Evolutionary conservation across 352 stramenopile species (phyloP).

Genomic region (Blastocystis sp.): DNA sequence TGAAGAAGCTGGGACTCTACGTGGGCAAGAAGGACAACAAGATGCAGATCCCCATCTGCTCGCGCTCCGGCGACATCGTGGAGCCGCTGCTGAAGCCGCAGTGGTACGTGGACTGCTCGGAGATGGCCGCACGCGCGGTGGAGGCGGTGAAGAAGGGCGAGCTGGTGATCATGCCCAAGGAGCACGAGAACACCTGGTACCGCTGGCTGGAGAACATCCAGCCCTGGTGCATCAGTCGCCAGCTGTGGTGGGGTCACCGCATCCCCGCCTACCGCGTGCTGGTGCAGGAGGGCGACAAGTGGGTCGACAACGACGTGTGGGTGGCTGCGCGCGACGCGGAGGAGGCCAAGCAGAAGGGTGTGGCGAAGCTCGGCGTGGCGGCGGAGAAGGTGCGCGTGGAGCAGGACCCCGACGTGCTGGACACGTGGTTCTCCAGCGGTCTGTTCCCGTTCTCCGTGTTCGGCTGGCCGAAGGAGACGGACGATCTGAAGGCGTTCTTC

Average conservation of each 20-base stretch:
- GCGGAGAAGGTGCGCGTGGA: conserved; percentile 72
- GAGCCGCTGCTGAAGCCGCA: conserved; percentile 96
- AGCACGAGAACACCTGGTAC: conserved; percentile 90
- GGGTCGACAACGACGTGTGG: conserved; percentile 72
- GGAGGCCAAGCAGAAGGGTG: conserved; percentile 68
- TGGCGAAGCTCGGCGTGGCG: conserved; percentile 68
- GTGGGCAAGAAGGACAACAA: conserved; percentile 91
- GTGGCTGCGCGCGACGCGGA: conserved; percentile 81
- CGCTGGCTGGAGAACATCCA: conserved; percentile 95
- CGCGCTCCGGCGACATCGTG: conserved; percentile 89
- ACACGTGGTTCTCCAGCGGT: conserved; percentile 97
- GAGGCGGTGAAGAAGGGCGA: conserved; percentile 83
- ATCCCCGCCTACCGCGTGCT: conserved; percentile 87
- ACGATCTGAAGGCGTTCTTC: conserved; percentile 74
- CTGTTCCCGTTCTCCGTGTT: conserved; percentile 84
- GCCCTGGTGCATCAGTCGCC: conserved; percentile 94
- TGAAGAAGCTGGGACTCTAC: conserved; percentile 71
- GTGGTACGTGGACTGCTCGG: conserved; percentile 92
- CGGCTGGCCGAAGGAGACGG: conserved; percentile 81
- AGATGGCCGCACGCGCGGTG: conserved; percentile 82
- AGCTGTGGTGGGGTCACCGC: conserved; percentile 98
- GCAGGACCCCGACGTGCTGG: conserved; percentile 94
- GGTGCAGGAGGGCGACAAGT: conserved; percentile 61
- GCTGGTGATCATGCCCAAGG: conserved; percentile 82
- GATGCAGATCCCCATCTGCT: conserved; percentile 92